Evolutionary conservation across 805 yeast species (phyloP).

Genomic region (Nakazawaea wickerhamii): DNA sequence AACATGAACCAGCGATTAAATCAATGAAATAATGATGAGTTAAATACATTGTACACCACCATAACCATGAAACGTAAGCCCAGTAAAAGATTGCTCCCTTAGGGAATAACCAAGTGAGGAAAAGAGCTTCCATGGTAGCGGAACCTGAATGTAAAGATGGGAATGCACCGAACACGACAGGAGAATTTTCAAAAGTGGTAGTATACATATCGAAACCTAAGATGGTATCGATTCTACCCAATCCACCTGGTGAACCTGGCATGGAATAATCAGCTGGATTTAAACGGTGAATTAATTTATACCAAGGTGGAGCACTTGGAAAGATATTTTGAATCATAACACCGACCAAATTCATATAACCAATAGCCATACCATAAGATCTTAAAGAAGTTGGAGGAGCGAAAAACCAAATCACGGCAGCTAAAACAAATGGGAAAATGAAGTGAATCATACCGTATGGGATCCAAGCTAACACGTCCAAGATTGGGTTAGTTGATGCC

Average conservation of each 20-base stretch:
- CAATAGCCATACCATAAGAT: slow-evolving; percentile 87
- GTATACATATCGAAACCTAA: slow-evolving; percentile 82
- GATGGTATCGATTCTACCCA: slow-evolving; percentile 77
- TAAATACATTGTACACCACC: slow-evolving; percentile 98
- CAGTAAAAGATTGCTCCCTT: slow-evolving; percentile 57
- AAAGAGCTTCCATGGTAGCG: slow-evolving; percentile 89
- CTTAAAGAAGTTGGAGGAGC: slow-evolving; percentile 88
- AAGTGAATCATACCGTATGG: slow-evolving; percentile 93
- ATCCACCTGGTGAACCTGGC: slow-evolving; percentile 95
- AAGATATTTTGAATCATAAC: slow-evolving; percentile 76
- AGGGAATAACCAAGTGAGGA: slow-evolving; percentile 81
- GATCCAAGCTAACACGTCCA: slow-evolving; percentile 89
- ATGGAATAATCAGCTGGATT: slow-evolving; percentile 87
- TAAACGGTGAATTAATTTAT: slow-evolving; percentile 75
- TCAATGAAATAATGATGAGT: slow-evolving; percentile 96
- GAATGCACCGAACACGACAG: slow-evolving; percentile 81
- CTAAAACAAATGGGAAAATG: slow-evolving; percentile 84
- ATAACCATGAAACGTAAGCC: slow-evolving; percentile 82
- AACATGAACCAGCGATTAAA: slow-evolving; percentile 87
- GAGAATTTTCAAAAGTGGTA: slow-evolving; percentile 74
- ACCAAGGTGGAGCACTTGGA: slow-evolving; percentile 99
- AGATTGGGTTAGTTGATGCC: slow-evolving; percentile 52
- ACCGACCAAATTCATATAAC: slow-evolving; percentile 87
- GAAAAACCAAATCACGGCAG: slow-evolving; percentile 71
- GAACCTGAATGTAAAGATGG: slow-evolving; percentile 88